phyloP scores from a whole-genome alignment of 805 yeast species.

The Metschnikowia cerradonensis region DNA sequence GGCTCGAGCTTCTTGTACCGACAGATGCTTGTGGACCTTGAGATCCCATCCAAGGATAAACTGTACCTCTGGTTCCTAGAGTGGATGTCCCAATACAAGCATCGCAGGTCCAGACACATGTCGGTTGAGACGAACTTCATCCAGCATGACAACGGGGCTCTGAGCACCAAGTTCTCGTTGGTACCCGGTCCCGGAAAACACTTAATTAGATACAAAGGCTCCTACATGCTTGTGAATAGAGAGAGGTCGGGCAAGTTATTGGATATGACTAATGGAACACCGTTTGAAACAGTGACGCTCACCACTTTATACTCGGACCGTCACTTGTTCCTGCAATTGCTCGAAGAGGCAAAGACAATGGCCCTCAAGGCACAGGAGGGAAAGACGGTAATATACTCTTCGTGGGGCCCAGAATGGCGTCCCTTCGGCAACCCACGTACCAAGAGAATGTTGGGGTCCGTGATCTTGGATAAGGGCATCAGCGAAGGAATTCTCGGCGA shows the following conservation, averaged over 20 bases:
- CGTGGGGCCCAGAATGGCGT: slow-evolving; percentile 99
- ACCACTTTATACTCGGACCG: slow-evolving; percentile 87
- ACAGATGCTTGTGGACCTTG: slow-evolving; percentile 84
- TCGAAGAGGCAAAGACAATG: slow-evolving; percentile 77
- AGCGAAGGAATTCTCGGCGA: slow-evolving; percentile 64
- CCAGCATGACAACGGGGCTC: slow-evolving; percentile 91
- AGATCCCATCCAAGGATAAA: slow-evolving; percentile 89
- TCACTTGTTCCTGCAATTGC: slow-evolving; percentile 58
- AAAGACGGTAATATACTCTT: slow-evolving; percentile 86
- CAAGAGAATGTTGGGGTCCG: slow-evolving; percentile 80
- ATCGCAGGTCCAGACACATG: slow-evolving; percentile 73
- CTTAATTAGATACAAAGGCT: slow-evolving; percentile 77
- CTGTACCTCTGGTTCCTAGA: slow-evolving; percentile 92
- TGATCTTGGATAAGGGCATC: slow-evolving; percentile 74
- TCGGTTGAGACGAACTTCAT: slow-evolving; percentile 83
- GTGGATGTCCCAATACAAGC: slow-evolving; percentile 88
- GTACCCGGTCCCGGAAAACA: slow-evolving; percentile 99
- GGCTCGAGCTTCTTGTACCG: slow-evolving; percentile 69
- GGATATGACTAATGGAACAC: slow-evolving; percentile 87
- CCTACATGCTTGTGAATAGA: slow-evolving; percentile 81
- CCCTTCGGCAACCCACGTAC: slow-evolving; percentile 94
- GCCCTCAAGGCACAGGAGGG: slow-evolving; percentile 86
- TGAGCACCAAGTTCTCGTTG: slow-evolving; percentile 78
- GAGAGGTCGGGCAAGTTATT: slow-evolving; percentile 87
- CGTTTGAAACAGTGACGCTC: slow-evolving; percentile 92